A percentile compares a stretch with the other conserved stretches of the same genome.
phyloP scores from a whole-genome alignment of 352 stramenopile genomes.

The Pythium utonaiense region DNA sequence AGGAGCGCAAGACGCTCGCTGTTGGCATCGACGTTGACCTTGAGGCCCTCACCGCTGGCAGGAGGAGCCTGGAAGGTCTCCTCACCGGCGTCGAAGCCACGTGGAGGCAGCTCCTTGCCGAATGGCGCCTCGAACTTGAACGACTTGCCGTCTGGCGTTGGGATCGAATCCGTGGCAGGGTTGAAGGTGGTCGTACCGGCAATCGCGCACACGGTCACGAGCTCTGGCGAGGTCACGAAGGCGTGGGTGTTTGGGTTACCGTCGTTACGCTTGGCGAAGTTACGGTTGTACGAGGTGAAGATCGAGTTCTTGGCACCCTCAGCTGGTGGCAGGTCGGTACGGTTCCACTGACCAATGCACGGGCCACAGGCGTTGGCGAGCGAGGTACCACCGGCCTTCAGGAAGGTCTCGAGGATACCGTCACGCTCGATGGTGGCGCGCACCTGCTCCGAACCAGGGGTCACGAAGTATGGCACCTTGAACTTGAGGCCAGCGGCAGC shows the following conservation, averaged over 20 bases:
- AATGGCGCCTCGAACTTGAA: constrained; percentile 91
- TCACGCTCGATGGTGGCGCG: constrained; percentile 90
- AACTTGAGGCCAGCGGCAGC: constrained; percentile 84
- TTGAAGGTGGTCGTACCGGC: constrained; percentile 89
- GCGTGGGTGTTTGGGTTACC: constrained; percentile 91
- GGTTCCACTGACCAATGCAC: constrained; percentile 95
- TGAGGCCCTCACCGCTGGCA: constrained; percentile 51
- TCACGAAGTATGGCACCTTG: constrained; percentile 92
- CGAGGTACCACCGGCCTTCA: constrained; percentile 82
- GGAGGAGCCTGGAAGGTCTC: constrained; percentile 91
- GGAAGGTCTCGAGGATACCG: constrained; percentile 89
- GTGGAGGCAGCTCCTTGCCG: constrained; percentile 88
- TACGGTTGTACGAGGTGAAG: constrained; percentile 94
- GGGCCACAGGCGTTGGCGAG: constrained; percentile 92
- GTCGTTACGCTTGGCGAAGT: constrained; percentile 94
- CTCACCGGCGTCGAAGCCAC: constrained; percentile 89
- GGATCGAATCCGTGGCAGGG: constrained; percentile 88
- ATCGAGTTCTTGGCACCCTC: constrained; percentile 92
- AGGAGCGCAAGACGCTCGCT: constrained; percentile 89
- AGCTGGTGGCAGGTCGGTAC: constrained; percentile 79
- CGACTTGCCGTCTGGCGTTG: constrained; percentile 72
- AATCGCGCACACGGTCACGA: constrained; percentile 90
- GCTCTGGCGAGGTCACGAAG: constrained; percentile 91
- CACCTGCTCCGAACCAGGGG: constrained; percentile 90
- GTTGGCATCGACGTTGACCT: constrained; percentile 76